Conservation (phyloP, 2,329 filamentous ascomycete genomes). For the Neofusicoccum parvum region DNA sequence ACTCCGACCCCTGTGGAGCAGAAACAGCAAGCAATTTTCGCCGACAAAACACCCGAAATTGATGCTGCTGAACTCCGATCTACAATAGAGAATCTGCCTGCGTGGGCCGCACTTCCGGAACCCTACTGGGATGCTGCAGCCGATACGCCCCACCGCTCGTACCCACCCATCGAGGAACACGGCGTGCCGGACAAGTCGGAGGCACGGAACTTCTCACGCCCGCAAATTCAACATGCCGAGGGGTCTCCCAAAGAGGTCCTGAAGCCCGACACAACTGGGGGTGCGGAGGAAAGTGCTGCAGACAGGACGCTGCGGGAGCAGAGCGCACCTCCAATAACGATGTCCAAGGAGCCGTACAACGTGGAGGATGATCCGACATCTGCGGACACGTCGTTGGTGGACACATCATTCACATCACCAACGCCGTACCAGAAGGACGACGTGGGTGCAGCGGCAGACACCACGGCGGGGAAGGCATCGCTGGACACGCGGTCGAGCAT, state of each 20-base stretch:
- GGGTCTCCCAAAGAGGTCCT: background rate
- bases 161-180: background rate
- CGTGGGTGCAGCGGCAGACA: background rate
- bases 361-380: conserved; percentile 7
- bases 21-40: background rate
- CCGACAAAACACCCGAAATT: background rate
- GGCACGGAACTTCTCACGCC: background rate
- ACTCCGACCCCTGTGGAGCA: background rate
- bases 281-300: background rate
- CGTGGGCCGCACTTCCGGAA: conserved; percentile 6
- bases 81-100: background rate
- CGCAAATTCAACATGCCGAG: background rate
- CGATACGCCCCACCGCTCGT: background rate
- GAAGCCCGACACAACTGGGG: background rate
- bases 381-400: conserved; percentile 4
- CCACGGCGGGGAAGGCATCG: background rate
- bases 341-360: conserved; percentile 1
- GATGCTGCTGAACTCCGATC: background rate
- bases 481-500: background rate
- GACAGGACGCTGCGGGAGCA: background rate
- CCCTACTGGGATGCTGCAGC: conserved; percentile 2
- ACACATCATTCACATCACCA: background rate
- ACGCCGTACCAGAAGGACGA: background rate
- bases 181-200: background rate
- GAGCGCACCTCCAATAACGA: conserved; percentile 4